Base-by-base conservation (phyloP, 2,329 filamentous ascomycete genomes). In the Aspergillus flavus region DNA sequence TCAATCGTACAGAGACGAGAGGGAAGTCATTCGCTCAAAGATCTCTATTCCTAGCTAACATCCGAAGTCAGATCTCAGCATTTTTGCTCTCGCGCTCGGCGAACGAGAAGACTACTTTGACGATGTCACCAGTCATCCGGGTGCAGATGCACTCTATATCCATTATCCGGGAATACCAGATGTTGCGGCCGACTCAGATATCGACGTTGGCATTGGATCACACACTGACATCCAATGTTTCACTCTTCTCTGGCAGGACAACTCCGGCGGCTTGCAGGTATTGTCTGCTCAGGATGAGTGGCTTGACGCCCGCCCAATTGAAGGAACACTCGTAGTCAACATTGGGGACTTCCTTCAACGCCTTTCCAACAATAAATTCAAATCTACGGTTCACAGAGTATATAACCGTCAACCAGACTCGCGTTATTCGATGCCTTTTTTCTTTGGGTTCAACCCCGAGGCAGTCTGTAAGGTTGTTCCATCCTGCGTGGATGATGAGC, bases 81-180 rank as follows among this genome's bases (percentile, higher is more conserved):
- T 82, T 7, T 87, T 89, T 67, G 86, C 86, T 0, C 76, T 89
- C 3, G 82, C 82, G 5, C 77, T 89, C 2, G 80, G 81, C 12
- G 75, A 88, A 4, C 78, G 81, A 0, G 86, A 89, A 68, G 69
- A 80, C 39, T 83, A 84, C 60, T 88, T 88, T 69, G 85, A 88
- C 64, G 74, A 75, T 3, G 82, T 86, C 59, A 82, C 83, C 21
- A 82, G 79, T 0, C 81, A 84, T 65, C 86, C 86, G 0, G 85
- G 76, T 0, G 74, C 77, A 1, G 78, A 81, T 59, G 78, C 74
- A 2, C 78, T 81, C 0, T 81, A 80, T 66, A 78, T 82, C 55
- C 83, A 79, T 65, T 84, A 84, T 59, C 81, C 82, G 0, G 71
- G 73, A 5, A 77, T 77, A 23, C 76, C 78, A 0, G 71, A 70